Evolutionary conservation across 208 protist species (phyloP).

Genomic region (Leishmania gerbilli): DNA sequence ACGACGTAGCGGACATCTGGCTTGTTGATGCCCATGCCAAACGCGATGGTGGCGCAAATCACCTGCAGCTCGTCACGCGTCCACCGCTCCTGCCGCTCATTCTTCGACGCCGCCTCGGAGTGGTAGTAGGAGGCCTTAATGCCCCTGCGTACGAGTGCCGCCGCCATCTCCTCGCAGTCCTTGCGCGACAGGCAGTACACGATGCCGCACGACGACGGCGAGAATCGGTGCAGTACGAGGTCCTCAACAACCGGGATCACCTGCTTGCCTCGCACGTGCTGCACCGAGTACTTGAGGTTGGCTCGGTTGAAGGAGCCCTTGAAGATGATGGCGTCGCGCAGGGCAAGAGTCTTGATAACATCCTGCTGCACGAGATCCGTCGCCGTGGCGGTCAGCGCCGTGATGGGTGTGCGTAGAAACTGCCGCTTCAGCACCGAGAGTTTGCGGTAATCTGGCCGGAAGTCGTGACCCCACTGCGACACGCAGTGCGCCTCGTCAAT

Average conservation of each 20-base stretch:
- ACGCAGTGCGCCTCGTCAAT: constrained; percentile 98
- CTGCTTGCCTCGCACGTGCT: constrained; percentile 53
- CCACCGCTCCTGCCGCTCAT: constrained; percentile 89
- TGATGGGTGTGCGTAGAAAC: constrained; percentile 72
- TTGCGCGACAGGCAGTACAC: constrained; percentile 88
- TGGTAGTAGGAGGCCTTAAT: constrained; percentile 81
- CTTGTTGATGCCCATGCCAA: constrained; percentile 99
- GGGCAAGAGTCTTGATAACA: constrained; percentile 79
- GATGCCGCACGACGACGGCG: constrained; percentile 74
- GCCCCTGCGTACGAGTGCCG: constrained; percentile 43
- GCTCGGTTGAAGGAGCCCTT: constrained; percentile 82
- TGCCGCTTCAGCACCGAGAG: constrained; percentile 70
- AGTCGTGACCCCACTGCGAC: constrained; percentile 98
- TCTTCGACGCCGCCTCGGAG: constrained; percentile 67
- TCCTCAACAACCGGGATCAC: constrained; percentile 54
- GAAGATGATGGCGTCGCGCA: constrained; percentile 76
- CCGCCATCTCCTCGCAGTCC: constrained; percentile 84
- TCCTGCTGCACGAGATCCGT: constrained; percentile 84
- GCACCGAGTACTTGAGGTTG: constrained; percentile 82
- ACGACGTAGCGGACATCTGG: constrained; percentile 98
- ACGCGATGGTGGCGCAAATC: constrained; percentile 98
- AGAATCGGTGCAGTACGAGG: constrained; percentile 65
- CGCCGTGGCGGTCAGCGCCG: constrained; percentile 86
- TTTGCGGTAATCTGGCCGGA: constrained; percentile 88
- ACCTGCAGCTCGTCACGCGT: constrained; percentile 91